Conservation (phyloP, 139 green algal genomes). For the Micractinium sp. region DNA sequence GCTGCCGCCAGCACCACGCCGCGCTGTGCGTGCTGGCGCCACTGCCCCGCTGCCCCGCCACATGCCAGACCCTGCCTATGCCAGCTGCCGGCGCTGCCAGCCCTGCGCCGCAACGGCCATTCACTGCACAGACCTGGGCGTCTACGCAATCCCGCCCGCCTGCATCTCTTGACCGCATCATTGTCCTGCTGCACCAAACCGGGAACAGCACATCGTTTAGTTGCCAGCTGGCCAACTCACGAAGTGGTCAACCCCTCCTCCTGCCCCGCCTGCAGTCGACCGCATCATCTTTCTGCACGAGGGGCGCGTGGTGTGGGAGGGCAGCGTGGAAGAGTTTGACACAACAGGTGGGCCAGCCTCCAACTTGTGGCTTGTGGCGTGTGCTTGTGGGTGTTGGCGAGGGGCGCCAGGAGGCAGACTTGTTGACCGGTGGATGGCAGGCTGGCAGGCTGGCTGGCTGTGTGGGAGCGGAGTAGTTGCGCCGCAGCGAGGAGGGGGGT, state of each 20-base stretch:
- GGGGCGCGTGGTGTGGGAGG: slow-evolving; percentile 97
- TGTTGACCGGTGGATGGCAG: too few species aligned
- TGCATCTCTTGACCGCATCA: background rate
- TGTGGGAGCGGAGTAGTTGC: too few species aligned
- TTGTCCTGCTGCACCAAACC: background rate
- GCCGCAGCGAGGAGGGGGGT: too few species aligned
- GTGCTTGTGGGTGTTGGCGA: too few species aligned
- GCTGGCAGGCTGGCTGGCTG: too few species aligned
- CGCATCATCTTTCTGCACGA: slow-evolving; percentile 96
- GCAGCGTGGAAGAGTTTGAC: slow-evolving; percentile 91
- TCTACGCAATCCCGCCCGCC: background rate
- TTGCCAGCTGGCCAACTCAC: background rate
- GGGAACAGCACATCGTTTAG: background rate
- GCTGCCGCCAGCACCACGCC: background rate
- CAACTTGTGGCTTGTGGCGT: too few species aligned
- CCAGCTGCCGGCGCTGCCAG: background rate
- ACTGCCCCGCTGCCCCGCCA: too few species aligned
- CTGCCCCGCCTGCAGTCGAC: slow-evolving; percentile 81
- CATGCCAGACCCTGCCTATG: background rate
- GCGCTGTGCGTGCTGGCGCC: background rate
- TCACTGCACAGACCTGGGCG: too few species aligned
- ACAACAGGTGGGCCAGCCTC: slow-evolving; percentile 52
- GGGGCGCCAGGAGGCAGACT: too few species aligned
- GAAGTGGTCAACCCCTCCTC: background rate
- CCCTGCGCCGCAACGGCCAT: too few species aligned